Evolutionary conservation across 2,329 filamentous ascomycete genomes (phyloP).

Genomic region (Emydomyces testavorans): DNA sequence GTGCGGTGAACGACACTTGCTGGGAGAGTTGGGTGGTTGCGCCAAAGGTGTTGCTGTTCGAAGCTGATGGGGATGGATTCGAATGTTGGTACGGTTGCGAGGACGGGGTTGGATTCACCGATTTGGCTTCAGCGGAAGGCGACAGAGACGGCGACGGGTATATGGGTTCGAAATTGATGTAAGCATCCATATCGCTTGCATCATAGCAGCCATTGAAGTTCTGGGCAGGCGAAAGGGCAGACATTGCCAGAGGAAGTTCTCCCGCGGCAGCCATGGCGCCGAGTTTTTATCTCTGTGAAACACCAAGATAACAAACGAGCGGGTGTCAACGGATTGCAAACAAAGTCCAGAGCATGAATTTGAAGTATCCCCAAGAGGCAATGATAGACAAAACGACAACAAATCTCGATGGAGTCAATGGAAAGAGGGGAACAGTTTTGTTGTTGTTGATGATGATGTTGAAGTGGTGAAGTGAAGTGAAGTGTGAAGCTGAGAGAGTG

Average conservation of each 20-base stretch:
- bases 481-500: background rate
- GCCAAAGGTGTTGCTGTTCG: slow-evolving; percentile 23
- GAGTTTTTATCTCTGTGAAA: too few relatives aligned
- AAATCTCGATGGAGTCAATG: background rate
- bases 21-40: slow-evolving; percentile 32
- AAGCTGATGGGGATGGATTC: slow-evolving; percentile 27
- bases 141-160: slow-evolving; percentile 27
- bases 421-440: background rate
- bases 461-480: background rate
- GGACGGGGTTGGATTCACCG: slow-evolving; percentile 2
- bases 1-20: slow-evolving; percentile 48
- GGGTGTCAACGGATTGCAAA: slow-evolving; percentile 1
- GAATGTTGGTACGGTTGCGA: slow-evolving; percentile 20
- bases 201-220: slow-evolving; percentile 30
- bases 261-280: slow-evolving; percentile 16
- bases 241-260: slow-evolving; percentile 20
- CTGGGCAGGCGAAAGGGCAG: slow-evolving; percentile 22
- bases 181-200: slow-evolving; percentile 35
- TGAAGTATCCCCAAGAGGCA: too few relatives aligned
- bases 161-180: slow-evolving; percentile 38
- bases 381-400: background rate
- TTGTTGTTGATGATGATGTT: background rate
- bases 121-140: slow-evolving; percentile 13
- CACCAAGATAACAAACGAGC: background rate
- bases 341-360: too few relatives aligned